Percentiles rank a stretch among this genome's conserved stretches.
Conservation (phyloP, 139 green algal genomes). For the Chlorella sp. region DNA sequence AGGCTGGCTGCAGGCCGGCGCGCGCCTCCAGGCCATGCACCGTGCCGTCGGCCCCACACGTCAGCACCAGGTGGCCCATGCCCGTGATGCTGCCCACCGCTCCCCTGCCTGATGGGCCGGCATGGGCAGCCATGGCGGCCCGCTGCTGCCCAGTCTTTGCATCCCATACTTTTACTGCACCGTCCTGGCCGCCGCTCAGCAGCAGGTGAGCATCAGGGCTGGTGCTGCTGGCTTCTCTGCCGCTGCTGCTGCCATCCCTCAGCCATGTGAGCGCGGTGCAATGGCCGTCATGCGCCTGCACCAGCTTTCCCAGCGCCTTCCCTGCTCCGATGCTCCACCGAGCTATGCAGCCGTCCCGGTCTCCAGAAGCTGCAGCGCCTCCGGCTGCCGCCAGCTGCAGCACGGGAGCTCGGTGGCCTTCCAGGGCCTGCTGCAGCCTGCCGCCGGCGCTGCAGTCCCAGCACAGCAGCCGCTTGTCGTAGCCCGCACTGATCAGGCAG, state of each 20-base stretch:
- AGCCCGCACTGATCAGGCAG: constrained; percentile 53
- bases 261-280: constrained; percentile 76
- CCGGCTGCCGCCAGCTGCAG: constrained; percentile 38
- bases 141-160: no score
- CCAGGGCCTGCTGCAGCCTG: constrained; percentile 45
- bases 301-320: constrained; percentile 41
- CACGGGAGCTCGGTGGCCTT: constrained; percentile 60
- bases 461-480: constrained; percentile 78
- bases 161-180: constrained; percentile 45
- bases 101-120: neutral
- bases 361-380: constrained; percentile 51
- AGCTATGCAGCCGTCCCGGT: constrained; percentile 69
- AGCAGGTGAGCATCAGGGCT: constrained; percentile 28
- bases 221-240: neutral
- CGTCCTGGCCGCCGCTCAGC: constrained; percentile 69
- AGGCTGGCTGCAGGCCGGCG: neutral
- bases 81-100: neutral
- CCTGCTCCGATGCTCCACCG: constrained; percentile 64
- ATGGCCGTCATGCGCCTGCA: constrained; percentile 72
- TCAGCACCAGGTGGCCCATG: neutral
- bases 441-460: constrained; percentile 27
- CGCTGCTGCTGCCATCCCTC: neutral
- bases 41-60: neutral
- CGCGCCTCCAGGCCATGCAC: neutral
- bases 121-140: neutral